These are phyloP conservation scores for Antitrichia curtipendula DNA, from an alignment of 225 moss, liverwort and hornwort genomes.

Conservation along the genomic window DNA sequence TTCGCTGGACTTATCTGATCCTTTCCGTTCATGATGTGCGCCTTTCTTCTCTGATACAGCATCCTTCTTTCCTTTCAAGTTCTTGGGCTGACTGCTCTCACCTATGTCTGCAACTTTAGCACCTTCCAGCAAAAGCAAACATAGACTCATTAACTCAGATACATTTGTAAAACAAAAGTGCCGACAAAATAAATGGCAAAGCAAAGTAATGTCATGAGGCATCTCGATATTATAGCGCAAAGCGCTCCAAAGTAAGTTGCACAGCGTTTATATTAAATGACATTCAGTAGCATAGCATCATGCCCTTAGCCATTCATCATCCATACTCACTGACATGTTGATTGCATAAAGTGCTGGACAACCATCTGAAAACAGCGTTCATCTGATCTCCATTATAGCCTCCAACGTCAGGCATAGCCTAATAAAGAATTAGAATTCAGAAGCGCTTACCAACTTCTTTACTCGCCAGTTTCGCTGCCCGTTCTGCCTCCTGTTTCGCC, in stretches of 20 bases:
- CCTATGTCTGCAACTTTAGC: slow-evolving; percentile 14
- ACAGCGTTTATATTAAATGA: neutral
- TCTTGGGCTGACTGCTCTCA: slow-evolving; percentile 22
- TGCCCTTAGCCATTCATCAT: neutral
- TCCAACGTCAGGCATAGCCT: neutral
- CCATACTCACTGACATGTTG: neutral
- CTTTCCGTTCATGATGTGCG: slow-evolving; percentile 21
- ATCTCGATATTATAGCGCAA: neutral
- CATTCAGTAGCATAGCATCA: neutral
- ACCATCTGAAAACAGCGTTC: neutral
- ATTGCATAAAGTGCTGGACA: neutral
- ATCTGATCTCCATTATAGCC: neutral
- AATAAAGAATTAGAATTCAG: neutral
- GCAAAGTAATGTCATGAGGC: neutral
- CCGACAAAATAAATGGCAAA: neutral
- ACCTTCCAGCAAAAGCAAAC: neutral
- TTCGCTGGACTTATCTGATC: slow-evolving; percentile 50
- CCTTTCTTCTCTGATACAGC: slow-evolving; percentile 25
- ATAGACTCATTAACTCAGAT: neutral
- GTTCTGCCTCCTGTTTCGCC: slow-evolving; percentile 77
- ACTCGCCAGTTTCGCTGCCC: slow-evolving; percentile 60
- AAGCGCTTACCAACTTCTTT: slow-evolving; percentile 45
- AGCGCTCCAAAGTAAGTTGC: neutral
- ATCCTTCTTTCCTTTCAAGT: slow-evolving; percentile 43
- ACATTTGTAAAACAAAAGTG: neutral